A percentile compares a stretch with the other conserved stretches of the same genome.
Conservation (phyloP, 306 rosid species). For the Rubus idaeus region DNA sequence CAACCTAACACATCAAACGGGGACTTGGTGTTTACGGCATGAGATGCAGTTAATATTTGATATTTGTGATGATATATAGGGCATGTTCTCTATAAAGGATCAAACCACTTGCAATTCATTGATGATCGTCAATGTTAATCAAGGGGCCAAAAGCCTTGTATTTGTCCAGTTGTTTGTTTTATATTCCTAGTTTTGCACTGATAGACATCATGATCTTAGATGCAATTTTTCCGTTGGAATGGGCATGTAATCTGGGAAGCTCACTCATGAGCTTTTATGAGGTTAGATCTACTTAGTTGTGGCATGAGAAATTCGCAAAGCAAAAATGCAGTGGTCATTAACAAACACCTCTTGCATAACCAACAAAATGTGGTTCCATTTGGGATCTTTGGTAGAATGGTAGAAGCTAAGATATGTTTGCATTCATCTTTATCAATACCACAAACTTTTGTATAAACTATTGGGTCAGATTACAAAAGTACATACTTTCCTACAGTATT, state of each 20-base stretch:
- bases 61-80: background rate
- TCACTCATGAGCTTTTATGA: background rate
- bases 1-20: background rate
- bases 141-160: background rate
- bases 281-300: background rate
- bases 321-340: background rate
- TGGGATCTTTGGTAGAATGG: background rate
- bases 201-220: background rate
- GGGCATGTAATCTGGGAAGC: background rate
- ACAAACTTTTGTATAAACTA: background rate
- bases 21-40: background rate
- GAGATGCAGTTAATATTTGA: background rate
- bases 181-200: background rate
- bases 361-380: conserved; percentile 20
- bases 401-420: conserved; percentile 20
- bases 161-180: background rate
- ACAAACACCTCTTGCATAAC: background rate
- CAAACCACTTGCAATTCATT: background rate
- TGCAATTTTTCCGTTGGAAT: background rate
- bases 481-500: background rate
- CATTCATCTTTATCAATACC: conserved; percentile 4
- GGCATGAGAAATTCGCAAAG: background rate
- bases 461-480: background rate
- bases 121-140: background rate
- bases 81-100: background rate